Evolutionary conservation across 2,329 filamentous ascomycete species (phyloP).

Genomic region (Myriosclerotinia curreyana): DNA sequence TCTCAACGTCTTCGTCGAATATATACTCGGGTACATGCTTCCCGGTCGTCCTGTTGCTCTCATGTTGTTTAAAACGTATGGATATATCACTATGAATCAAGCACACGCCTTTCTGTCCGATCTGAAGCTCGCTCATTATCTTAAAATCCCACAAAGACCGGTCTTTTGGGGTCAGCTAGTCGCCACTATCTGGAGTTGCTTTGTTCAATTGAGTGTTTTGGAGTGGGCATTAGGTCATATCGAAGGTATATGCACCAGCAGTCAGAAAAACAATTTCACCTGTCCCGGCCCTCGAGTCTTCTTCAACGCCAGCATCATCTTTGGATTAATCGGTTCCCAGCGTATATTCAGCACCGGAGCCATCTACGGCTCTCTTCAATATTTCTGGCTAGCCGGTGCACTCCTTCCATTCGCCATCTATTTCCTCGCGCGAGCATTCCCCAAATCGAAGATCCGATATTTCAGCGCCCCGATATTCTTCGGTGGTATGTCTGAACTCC

Average conservation of each 20-base stretch:
- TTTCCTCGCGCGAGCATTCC: constrained; percentile 52
- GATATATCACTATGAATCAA: constrained; percentile 25
- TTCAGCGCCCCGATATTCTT: constrained; percentile 25
- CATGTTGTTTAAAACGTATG: constrained; percentile 64
- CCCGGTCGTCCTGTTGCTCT: constrained; percentile 67
- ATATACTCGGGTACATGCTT: constrained; percentile 70
- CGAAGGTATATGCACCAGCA: constrained; percentile 56
- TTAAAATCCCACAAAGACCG: constrained; percentile 59
- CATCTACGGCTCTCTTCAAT: constrained; percentile 62
- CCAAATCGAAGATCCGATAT: constrained; percentile 55
- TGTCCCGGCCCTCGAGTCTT: constrained; percentile 47
- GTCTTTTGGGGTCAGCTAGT: constrained; percentile 66
- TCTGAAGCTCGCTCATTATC: constrained; percentile 52
- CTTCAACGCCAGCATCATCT: constrained; percentile 67
- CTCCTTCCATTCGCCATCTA: constrained; percentile 60
- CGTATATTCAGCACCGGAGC: constrained; percentile 43
- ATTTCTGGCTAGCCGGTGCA: constrained; percentile 69
- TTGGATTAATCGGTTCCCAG: constrained; percentile 70
- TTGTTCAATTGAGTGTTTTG: constrained; percentile 63
- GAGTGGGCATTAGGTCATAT: constrained; percentile 62
- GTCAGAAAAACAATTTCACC: constrained; percentile 47
- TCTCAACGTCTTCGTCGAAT: constrained; percentile 71
- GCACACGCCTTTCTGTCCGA: constrained; percentile 29
- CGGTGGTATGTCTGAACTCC: constrained; percentile 37
- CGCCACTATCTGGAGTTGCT: constrained; percentile 62